Evolutionary conservation across 257 asterid genomes (phyloP), one percentile per base, ranked within the genome.

Genomic region (Datura wrightii): DNA sequence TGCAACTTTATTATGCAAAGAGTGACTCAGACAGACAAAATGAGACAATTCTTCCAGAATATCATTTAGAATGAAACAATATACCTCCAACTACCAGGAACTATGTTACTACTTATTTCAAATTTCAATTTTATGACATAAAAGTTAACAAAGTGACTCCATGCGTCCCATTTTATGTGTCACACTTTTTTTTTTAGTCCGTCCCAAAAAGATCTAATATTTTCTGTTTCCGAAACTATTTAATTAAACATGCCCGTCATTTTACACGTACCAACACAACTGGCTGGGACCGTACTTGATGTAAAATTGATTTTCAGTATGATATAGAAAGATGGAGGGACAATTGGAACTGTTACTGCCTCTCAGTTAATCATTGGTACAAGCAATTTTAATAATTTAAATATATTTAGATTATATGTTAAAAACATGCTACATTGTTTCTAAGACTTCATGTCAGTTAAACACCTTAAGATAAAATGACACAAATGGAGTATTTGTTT

Each of bases 321-420:
- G 76, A 67, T 16, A 67, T 31, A 67, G 50, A 67, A 37, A 67
- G 78, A 69, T 69, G 78, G 39, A 67, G 31, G 78, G 31, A 16
- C 78, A 16, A 8, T 8, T 39, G 31, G 78, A 67, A 69, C 78
- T 39, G 5, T 14, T 39, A 69, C 52, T 2, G 9, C 39, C 14
- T 69, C 74, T 36, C 74, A 37, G 36, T 7, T 5, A 14, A 39
- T 7, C 31, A 41, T 62, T 10, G 3, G 70, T 62, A 62, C 15
- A 31, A 31, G 41, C 7, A 62, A 62, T 62, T 62, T 4, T 62
- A 34, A 10, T 7, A 39, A 7, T 69, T 39, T 69, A 14, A 31
- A 69, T 69, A 16, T 69, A 16, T 14, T 69, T 69, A 39, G 31
- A 52, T 67, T 67, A 18, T 39, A 7, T 37, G 50, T 37, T 50